Evolutionary conservation across 257 asterid species (phyloP).

Genomic region (Ophiorrhiza pumila): DNA sequence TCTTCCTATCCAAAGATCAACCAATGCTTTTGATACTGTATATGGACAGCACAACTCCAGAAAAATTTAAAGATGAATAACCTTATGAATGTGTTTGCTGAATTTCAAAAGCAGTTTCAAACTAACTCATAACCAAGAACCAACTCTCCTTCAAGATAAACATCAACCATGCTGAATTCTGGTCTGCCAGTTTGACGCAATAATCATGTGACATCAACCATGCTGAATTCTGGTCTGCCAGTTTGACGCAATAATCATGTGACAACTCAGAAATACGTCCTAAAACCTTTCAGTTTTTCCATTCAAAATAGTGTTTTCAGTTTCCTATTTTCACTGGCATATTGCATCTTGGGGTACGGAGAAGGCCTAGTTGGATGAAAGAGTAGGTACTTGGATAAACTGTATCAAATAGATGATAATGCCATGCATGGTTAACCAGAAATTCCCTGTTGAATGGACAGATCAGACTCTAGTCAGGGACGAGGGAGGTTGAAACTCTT

Average conservation of each 20-base stretch:
- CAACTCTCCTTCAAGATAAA: background rate
- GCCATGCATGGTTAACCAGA: background rate
- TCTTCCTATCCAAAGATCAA: background rate
- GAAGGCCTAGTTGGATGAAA: background rate
- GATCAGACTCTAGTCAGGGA: background rate
- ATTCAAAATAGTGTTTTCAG: background rate
- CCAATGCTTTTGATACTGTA: background rate
- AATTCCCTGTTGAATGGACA: background rate
- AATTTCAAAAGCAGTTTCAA: background rate
- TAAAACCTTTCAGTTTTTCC: background rate
- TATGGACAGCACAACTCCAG: background rate
- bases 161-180: background rate
- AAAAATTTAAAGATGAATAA: background rate
- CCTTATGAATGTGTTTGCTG: background rate
- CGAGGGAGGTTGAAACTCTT: background rate
- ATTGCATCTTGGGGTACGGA: background rate
- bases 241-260: background rate
- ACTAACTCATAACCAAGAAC: background rate
- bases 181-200: background rate
- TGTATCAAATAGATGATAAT: background rate
- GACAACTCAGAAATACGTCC: background rate
- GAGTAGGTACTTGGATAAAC: background rate
- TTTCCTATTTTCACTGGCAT: background rate
- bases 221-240: background rate
- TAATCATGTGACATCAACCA: background rate